These are phyloP conservation scores for Arxiozyma telluris DNA, from an alignment of 1,139 yeast species.

Conservation along the genomic window DNA sequence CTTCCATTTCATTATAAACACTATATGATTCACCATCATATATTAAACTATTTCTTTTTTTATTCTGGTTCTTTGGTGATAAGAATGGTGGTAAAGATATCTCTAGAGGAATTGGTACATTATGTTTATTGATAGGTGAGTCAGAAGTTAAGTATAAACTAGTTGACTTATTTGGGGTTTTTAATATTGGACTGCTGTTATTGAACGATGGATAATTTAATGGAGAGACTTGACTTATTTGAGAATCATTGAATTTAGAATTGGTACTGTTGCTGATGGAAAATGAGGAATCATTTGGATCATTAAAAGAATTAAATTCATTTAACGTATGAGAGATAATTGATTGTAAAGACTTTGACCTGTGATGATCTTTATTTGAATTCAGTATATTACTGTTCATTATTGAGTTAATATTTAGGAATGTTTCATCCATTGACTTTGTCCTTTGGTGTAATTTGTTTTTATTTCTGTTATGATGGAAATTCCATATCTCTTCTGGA, in stretches of 20 bases:
- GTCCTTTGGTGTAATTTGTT: slow-evolving; percentile 4
- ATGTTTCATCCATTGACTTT: slow-evolving; percentile 2
- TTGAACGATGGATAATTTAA: slow-evolving; percentile 3
- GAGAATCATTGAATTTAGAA: neutral
- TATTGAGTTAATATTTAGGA: neutral
- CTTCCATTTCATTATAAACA: slow-evolving; percentile 8
- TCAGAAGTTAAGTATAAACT: slow-evolving; percentile 29
- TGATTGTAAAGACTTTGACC: slow-evolving; percentile 23
- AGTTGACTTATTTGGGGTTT: neutral
- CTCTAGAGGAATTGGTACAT: slow-evolving; percentile 32
- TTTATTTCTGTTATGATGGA: slow-evolving; percentile 13
- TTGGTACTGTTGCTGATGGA: neutral
- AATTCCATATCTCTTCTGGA: slow-evolving; percentile 26
- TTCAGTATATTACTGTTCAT: neutral
- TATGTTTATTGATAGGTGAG: slow-evolving; percentile 29
- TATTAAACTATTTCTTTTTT: slow-evolving; percentile 19
- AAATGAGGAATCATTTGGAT: neutral
- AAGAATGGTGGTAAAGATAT: slow-evolving; percentile 31
- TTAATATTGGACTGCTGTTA: slow-evolving; percentile 3
- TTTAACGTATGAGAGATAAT: slow-evolving; percentile 24
- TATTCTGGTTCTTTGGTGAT: slow-evolving; percentile 29
- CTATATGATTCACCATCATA: slow-evolving; percentile 28
- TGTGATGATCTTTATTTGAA: slow-evolving; percentile 6
- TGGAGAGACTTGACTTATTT: slow-evolving; percentile 9
- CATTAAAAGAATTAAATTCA: slow-evolving; percentile 6